Base-by-base conservation (phyloP, 306 rosid species). In the Dryas drummondii region DNA sequence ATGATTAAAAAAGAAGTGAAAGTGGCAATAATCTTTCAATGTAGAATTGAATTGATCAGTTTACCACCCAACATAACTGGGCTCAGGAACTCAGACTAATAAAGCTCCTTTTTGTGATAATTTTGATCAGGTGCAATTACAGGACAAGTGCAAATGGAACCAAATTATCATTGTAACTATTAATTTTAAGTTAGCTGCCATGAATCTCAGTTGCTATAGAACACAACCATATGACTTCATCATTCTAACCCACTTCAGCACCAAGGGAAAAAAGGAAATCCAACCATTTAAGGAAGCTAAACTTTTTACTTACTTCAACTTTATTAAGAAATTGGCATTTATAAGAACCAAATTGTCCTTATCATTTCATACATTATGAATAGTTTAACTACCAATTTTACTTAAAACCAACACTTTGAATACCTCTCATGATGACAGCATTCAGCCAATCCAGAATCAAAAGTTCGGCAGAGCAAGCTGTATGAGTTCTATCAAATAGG, bases 361-460 rank as follows among this genome's bases (percentile, higher is more conserved):
- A 17, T 8, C 26, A 47, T 72, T 16, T 72, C 54, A 72, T 9
- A 59, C 45, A 7, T 9, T 9, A 22, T 1, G 11, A 72, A 71
- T 3, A 10, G 64, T 71, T n/a, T 1, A 41, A 42, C 12, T n/a
- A 69, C 10, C 9, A n/a, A 0, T 4, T 44, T 42, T 15, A 9
- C 63, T 40, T 26, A 8, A 63, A 74, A 40, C 61, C 32, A 74
- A 32, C 47, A 17, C 13, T 4, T 60, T 54, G 77, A 71, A 57
- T 88, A 94, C 98, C 98, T 94, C 84, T 91, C 96, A 42, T 87
- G 96, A 82, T 91, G 96, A 80, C 98, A 94, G 82, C 98, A 91
- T 78, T 94, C 96, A 53, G 93, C 97, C 87, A 87, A 37, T 67
- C 96, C 94, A 68, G 87, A 86, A 88, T 94, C 97, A 90, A 87